Conservation (phyloP, 208 protist species). For the Polymyxa betae region DNA sequence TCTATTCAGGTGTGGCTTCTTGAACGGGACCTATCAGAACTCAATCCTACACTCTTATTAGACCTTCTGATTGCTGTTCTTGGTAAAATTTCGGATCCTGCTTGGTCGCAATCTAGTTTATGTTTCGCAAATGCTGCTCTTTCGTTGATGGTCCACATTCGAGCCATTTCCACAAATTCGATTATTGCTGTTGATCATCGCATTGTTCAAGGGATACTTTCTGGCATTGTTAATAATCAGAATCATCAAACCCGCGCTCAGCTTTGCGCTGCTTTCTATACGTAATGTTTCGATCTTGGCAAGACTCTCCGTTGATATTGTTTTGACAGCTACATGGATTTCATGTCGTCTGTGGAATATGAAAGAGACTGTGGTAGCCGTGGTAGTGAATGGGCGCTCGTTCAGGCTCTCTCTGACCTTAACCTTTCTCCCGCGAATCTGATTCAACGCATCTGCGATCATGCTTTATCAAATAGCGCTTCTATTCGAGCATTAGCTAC, state of each 20-base stretch:
- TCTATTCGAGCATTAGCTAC: background rate
- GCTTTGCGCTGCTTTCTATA: background rate
- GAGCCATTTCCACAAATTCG: background rate
- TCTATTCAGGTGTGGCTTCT: slow-evolving; percentile 7
- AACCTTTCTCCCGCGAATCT: background rate
- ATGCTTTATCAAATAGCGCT: background rate
- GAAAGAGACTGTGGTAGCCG: background rate
- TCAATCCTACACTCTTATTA: background rate
- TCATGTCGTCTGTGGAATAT: too few species aligned
- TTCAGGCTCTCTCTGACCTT: background rate
- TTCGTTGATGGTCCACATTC: background rate
- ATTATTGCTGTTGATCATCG: background rate
- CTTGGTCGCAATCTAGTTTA: background rate
- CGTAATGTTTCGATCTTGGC: background rate
- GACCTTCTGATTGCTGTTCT: background rate
- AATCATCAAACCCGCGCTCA: background rate
- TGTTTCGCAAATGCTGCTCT: background rate
- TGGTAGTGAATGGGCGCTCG: background rate
- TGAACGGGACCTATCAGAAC: background rate
- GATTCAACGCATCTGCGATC: background rate
- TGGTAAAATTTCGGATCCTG: background rate
- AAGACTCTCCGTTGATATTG: too few species aligned
- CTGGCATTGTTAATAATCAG: background rate
- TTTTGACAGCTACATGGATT: too few species aligned
- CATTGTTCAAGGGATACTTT: background rate